Evolutionary conservation across 2,329 filamentous ascomycete genomes (phyloP).

Genomic region (Cladosporium colombiae): DNA sequence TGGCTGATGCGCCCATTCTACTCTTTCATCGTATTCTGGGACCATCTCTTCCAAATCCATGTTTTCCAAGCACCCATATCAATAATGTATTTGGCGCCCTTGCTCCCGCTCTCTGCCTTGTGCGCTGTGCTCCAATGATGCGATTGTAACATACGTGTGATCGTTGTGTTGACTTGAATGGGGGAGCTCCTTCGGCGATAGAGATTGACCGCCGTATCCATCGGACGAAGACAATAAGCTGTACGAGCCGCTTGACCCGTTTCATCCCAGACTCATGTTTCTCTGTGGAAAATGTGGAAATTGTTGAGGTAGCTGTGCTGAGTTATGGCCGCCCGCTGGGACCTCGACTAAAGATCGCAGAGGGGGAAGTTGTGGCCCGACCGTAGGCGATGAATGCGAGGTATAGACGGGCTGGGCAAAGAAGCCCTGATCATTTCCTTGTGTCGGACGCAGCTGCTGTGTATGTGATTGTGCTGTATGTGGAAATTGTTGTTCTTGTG

Average conservation of each 20-base stretch:
- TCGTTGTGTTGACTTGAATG: not conserved
- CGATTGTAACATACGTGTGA: not conserved
- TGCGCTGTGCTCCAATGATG: not conserved
- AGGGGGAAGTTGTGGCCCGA: constrained; percentile 8
- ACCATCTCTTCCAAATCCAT: not conserved
- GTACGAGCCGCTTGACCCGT: constrained; percentile 4
- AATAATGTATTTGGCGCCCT: not conserved
- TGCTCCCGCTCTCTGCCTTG: not conserved
- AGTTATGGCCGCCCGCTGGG: not conserved
- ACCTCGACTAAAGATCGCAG: constrained; percentile 17
- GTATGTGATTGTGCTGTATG: not conserved
- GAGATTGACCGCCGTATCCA: not conserved
- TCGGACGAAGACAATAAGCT: constrained; percentile 5
- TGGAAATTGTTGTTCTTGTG: not conserved
- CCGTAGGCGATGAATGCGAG: not conserved
- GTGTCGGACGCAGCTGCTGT: not conserved
- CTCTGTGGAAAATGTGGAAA: not conserved
- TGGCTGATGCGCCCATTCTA: not conserved
- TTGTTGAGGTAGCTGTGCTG: not conserved
- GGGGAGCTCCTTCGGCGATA: not conserved
- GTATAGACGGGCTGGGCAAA: not conserved
- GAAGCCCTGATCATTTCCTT: not conserved
- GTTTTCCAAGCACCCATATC: not conserved
- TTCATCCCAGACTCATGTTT: not conserved
- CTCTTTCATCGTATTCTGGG: not conserved